Evolutionary conservation across 1,139 yeast species (phyloP).

Genomic region (Taphrina communis): DNA sequence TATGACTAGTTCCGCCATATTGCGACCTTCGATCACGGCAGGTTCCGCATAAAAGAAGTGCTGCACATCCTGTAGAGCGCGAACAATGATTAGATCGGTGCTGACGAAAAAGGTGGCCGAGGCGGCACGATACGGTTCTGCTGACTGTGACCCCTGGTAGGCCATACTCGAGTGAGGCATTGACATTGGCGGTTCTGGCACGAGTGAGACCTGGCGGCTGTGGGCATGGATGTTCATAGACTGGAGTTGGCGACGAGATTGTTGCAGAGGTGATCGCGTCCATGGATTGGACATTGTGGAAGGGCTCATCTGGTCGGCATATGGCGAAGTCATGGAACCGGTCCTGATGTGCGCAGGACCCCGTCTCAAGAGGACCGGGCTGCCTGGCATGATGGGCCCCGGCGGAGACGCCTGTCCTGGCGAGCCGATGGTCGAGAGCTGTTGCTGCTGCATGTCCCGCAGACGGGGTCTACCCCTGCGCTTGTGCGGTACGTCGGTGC

Average conservation of each 20-base stretch:
- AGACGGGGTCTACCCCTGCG: slow-evolving; percentile 45
- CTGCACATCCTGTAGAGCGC: slow-evolving; percentile 19
- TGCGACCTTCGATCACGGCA: slow-evolving; percentile 24
- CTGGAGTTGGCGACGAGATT: slow-evolving; percentile 8
- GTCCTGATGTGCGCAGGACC: slow-evolving; percentile 12
- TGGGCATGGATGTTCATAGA: slow-evolving; percentile 4
- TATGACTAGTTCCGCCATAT: slow-evolving; percentile 4
- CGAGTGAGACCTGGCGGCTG: slow-evolving; percentile 8
- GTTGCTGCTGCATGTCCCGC: slow-evolving; percentile 22
- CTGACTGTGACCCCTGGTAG: slow-evolving; percentile 1
- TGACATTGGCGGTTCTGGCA: slow-evolving; percentile 2
- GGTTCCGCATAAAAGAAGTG: slow-evolving; percentile 18
- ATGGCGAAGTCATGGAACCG: slow-evolving; percentile 16
- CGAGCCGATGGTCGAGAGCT: neutral
- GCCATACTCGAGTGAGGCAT: slow-evolving; percentile 7
- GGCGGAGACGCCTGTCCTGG: slow-evolving; percentile 5
- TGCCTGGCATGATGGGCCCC: slow-evolving; percentile 11
- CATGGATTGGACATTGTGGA: slow-evolving; percentile 8
- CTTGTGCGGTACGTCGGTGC: slow-evolving; percentile 45
- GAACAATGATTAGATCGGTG: slow-evolving; percentile 9
- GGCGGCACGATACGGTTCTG: slow-evolving; percentile 11
- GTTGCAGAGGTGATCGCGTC: slow-evolving; percentile 11
- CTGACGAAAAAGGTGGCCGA: slow-evolving; percentile 23
- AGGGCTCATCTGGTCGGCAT: neutral
- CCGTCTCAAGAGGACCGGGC: slow-evolving; percentile 2